A percentile compares a stretch with the other conserved stretches of the same genome.
Conservation (phyloP, 2,329 filamentous ascomycete genomes). For the Fusarium pilosicola region DNA sequence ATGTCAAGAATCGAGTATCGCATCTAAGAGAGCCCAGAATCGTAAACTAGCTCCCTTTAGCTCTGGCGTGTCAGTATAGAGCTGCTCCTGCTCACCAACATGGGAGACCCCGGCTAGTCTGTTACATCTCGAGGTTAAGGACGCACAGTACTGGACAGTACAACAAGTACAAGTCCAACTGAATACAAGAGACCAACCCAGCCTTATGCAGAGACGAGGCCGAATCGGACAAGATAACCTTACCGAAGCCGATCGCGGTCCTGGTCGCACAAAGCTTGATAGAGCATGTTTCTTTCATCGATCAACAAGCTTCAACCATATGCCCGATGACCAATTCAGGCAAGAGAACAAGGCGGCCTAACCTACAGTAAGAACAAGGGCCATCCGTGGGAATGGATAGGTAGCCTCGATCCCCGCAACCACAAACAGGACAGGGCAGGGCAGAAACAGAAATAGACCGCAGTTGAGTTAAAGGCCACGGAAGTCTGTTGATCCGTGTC, state of each 20-base stretch:
- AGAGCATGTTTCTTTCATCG: not conserved
- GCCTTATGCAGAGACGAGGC: constrained; percentile 18
- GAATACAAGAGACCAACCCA: not conserved
- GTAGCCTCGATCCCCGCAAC: constrained; percentile 24
- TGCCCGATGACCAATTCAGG: constrained; percentile 19
- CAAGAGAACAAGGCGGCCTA: constrained; percentile 26
- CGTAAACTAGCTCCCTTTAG: constrained; percentile 20
- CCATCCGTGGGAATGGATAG: constrained; percentile 29
- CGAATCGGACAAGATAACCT: constrained; percentile 18
- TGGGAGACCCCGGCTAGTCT: constrained; percentile 9
- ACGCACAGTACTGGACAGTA: not conserved
- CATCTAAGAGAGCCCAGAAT: constrained; percentile 29
- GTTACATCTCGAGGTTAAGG: constrained; percentile 5
- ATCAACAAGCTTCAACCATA: not conserved
- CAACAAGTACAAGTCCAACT: not conserved
- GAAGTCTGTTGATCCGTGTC: constrained; percentile 12
- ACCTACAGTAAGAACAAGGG: constrained; percentile 7
- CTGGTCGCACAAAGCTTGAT: constrained; percentile 4
- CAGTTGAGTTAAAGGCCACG: not conserved
- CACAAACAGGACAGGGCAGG: constrained; percentile 1
- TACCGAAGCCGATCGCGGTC: constrained; percentile 15
- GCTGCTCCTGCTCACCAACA: not conserved
- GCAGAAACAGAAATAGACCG: not conserved
- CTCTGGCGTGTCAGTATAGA: not conserved
- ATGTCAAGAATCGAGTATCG: constrained; percentile 5